Evolutionary conservation across 768 basidiomycete species (phyloP), one percentile per base, ranked within the genome.

Genomic region (Termitomyces sp.): DNA sequence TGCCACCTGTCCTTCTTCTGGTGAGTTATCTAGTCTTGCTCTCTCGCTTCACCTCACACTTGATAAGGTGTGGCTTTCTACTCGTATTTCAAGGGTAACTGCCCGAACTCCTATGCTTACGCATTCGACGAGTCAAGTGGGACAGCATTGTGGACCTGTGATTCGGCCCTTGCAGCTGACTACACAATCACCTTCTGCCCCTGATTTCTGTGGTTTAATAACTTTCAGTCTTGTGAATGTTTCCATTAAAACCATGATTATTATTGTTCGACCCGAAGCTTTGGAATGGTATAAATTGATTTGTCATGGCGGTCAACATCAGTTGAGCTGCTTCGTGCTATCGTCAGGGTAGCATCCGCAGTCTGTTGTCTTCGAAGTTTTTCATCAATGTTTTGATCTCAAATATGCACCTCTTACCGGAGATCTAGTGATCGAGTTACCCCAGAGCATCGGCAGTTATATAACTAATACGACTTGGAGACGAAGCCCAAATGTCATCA

Each of bases 101-200:
- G 68, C 46, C 66, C 66, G 31, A 64, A 59, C 27, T 64, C 76
- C 1, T 79, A 79, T 47, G 78, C 70, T 0, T 81, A 78, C 59
- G 76, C 79, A 3, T 81, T 67, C 61, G 80, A 82, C 59, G 79
- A 81, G 65, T 61, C 66, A 29, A 72, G 70, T 59, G 75, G 72
- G 2, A 79, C 77, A 7, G 81, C 81, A 9, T 67, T 81, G 32
- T 80, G 71, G 69, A 77, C 73, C 1, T 82, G 71, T 58, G 24
- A 64, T 20, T 63, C 64, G 36, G 43, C 12, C 54, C 62, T 75
- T 70, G 62, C 62, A 27, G 68, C 68, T 1, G 66, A 65, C 16
- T 72, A 68, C 37, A 69, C 70, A 2, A 37, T 71, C 22, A 71
- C 70, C 8, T 71, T 71, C 63, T 70, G 67, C 49, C 67, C 67